phyloP scores from a whole-genome alignment of 2,329 filamentous ascomycete genomes.

The Lanzia echinophila region DNA sequence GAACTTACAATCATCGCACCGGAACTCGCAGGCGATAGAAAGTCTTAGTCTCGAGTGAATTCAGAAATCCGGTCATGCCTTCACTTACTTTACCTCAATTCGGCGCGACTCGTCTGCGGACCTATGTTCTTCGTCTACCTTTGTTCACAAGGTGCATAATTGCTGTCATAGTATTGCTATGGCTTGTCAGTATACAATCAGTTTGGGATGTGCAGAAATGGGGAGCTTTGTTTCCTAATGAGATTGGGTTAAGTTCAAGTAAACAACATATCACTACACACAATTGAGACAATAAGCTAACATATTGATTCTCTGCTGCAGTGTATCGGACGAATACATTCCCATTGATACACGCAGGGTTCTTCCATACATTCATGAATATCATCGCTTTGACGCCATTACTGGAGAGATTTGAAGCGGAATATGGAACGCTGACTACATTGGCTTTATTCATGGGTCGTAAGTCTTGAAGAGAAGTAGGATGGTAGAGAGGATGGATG shows the following conservation, averaged over 20 bases:
- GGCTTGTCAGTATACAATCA: slow-evolving; percentile 61
- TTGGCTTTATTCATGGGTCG: slow-evolving; percentile 83
- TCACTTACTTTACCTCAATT: slow-evolving; percentile 38
- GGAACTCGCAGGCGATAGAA: not conserved
- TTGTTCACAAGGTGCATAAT: slow-evolving; percentile 73
- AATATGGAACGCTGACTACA: slow-evolving; percentile 86
- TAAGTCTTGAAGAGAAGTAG: slow-evolving; percentile 44
- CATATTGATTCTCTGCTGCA: slow-evolving; percentile 32
- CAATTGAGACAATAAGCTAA: not conserved
- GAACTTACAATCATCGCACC: not conserved
- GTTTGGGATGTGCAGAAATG: slow-evolving; percentile 68
- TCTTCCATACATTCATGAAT: slow-evolving; percentile 78
- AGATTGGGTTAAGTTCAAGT: slow-evolving; percentile 68
- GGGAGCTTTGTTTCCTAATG: slow-evolving; percentile 71
- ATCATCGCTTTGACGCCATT: slow-evolving; percentile 75
- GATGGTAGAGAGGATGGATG: not conserved
- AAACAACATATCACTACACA: slow-evolving; percentile 33
- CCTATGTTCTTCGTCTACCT: slow-evolving; percentile 78
- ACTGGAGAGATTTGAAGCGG: slow-evolving; percentile 85
- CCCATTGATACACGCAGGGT: slow-evolving; percentile 74
- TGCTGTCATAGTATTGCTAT: slow-evolving; percentile 59
- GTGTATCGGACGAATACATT: slow-evolving; percentile 93
- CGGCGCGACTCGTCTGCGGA: slow-evolving; percentile 66
- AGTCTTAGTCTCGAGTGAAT: not conserved
- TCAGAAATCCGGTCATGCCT: not conserved